Evolutionary conservation across 306 rosid species (phyloP).

Genomic region (Quercus aquifolioides): DNA sequence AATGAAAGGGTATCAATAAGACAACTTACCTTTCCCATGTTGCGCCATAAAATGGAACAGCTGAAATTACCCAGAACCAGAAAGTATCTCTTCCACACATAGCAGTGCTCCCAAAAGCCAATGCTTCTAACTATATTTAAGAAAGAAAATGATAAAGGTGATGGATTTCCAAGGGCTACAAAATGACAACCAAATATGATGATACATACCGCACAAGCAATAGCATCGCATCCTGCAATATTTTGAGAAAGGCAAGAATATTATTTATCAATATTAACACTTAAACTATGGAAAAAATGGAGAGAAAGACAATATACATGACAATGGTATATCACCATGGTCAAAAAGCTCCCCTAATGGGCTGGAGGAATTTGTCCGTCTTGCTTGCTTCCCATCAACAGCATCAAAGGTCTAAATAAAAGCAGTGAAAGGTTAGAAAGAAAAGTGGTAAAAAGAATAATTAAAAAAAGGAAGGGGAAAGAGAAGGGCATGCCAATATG

Average conservation of each 20-base stretch:
- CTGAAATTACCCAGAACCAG: constrained; percentile 97
- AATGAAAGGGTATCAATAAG: background rate
- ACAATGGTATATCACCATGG: constrained; percentile 61
- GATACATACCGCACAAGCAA: constrained; percentile 86
- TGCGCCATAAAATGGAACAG: constrained; percentile 83
- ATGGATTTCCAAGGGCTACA: background rate
- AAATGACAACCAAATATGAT: constrained; percentile 10
- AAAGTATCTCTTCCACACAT: constrained; percentile 85
- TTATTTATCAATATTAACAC: constrained; percentile 25
- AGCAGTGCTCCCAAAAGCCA: constrained; percentile 94
- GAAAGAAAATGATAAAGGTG: background rate
- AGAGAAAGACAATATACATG: background rate
- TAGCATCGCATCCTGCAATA: constrained; percentile 97
- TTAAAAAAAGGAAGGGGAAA: background rate
- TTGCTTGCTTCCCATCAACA: constrained; percentile 99
- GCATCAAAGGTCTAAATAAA: constrained; percentile 84
- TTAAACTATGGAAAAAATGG: background rate
- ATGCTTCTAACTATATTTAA: constrained; percentile 65
- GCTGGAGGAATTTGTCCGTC: constrained; percentile 93
- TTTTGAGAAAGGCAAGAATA: constrained; percentile 17
- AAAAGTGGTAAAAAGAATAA: background rate
- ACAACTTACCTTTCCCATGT: constrained; percentile 96
- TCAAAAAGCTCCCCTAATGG: constrained; percentile 97
- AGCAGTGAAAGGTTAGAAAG: constrained; percentile 12
- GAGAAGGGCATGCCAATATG: too few relatives aligned